Base-by-base conservation (phyloP, 2,329 filamentous ascomycete species). In the Xylariales sp. region DNA sequence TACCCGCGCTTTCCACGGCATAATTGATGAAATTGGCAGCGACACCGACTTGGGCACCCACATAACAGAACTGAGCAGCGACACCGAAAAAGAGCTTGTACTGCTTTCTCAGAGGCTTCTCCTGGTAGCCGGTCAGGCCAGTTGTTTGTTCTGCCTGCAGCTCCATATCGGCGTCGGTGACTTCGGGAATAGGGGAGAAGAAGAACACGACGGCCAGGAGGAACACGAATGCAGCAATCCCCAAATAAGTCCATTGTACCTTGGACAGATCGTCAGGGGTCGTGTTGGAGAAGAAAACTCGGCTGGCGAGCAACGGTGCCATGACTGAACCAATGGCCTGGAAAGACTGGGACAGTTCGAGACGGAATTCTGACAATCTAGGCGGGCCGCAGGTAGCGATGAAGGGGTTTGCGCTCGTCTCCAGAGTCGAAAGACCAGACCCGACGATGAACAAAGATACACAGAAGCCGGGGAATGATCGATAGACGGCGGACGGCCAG, bases 101-200 rank as follows among this genome's bases (percentile, higher is more conserved):
- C 21, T 40, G 38, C 38, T 40, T 9, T 20, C 21, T 32, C 5
- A 40, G 29, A 10, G 38, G 28, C 38, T 40, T 40, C 11, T 40
- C 38, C 19, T 22, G 18, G 38, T 27, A 40, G n/a, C 38, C 38
- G n/a, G 38, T 40, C 6, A 40, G 38, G 9, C 11, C 28, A 10
- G 28, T 40, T 11, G 38, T 32, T 29, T 40, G 38, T 29, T 40
- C 38, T 11, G 38, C 38, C 29, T 40, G 38, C 12, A 40, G 29
- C 29, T 40, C 38, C 38, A 40, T 40, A 22, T 40, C 38, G 38
- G 38, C 38, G 10, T 40, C 38, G n/a, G 38, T 40, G 29, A 40
- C 38, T 18, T 40, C 38, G 38, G 38, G 38, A 21, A 40, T 32
- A 18, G 28, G 28, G 12, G 38, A 32, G 38, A 40, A 40, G 38